phyloP scores from a whole-genome alignment of 2,329 filamentous ascomycete genomes.

The Verticillium longisporum region DNA sequence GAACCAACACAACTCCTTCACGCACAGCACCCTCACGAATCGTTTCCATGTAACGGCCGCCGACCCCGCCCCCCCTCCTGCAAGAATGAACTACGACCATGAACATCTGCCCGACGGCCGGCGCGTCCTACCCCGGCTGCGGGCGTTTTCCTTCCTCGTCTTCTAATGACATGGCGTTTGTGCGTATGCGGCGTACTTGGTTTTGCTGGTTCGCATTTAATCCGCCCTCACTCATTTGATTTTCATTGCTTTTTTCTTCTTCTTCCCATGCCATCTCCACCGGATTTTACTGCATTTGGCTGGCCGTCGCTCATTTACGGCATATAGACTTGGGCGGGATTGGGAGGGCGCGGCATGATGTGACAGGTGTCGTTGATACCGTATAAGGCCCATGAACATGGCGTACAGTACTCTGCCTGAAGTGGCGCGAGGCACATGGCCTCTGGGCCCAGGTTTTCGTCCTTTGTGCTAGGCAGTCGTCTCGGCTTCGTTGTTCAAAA shows the following conservation, averaged over 20 bases:
- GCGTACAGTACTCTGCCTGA: background rate
- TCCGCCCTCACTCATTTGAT: background rate
- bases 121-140: background rate
- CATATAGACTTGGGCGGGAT: background rate
- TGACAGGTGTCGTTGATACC: background rate
- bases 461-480: background rate
- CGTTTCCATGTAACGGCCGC: constrained; percentile 34
- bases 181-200: background rate
- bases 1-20: constrained; percentile 26
- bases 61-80: too few relatives aligned
- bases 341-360: background rate
- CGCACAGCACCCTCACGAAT: constrained; percentile 28
- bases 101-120: background rate
- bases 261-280: background rate
- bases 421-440: background rate
- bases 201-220: background rate
- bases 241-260: background rate
- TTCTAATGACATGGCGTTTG: background rate
- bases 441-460: background rate
- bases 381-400: background rate
- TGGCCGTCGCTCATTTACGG: background rate
- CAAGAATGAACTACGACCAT: background rate
- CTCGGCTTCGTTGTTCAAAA: background rate
- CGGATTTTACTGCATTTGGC: background rate
- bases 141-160: background rate